Percentiles rank a stretch among this genome's conserved stretches.
These are phyloP conservation scores for Colletotrichum sp. DNA, from an alignment of 2,329 filamentous ascomycete genomes.

Conservation along the genomic window DNA sequence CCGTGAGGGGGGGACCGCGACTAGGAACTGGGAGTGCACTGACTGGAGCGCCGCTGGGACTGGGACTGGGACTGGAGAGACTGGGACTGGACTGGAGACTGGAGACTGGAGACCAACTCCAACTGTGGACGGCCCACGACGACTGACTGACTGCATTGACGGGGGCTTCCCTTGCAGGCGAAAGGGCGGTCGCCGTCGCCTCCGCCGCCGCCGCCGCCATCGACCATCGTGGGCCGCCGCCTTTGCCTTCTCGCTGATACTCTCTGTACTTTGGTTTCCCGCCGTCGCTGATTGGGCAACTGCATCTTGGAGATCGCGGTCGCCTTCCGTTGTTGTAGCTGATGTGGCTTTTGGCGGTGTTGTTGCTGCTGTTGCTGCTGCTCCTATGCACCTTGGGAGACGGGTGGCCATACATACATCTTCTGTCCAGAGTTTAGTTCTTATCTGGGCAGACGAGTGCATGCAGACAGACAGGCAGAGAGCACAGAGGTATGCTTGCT, in stretches of 20 bases:
- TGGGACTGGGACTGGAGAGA: neutral
- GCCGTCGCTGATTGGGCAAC: neutral
- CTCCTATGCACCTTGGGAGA: neutral
- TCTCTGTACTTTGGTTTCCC: neutral
- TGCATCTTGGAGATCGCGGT: neutral
- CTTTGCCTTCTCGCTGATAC: neutral
- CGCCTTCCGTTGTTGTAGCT: neutral
- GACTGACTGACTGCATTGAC: neutral
- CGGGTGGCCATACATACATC: neutral
- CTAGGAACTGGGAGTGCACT: neutral
- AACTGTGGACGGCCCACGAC: neutral
- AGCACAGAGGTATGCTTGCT: neutral
- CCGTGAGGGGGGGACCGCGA: neutral
- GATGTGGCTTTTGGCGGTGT: neutral
- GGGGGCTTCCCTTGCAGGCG: conserved; percentile 14
- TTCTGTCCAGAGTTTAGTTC: neutral
- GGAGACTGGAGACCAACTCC: neutral
- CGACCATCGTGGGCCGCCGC: conserved; percentile 5
- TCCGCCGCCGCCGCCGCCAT: neutral
- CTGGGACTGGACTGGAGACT: neutral
- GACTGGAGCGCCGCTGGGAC: neutral
- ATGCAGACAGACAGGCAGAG: neutral
- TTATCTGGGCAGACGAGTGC: neutral
- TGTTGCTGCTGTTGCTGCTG: neutral
- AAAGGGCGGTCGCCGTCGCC: conserved; percentile 20